phyloP scores from a whole-genome alignment of 345 rosid genomes.

The Abelmoschus esculentus region DNA sequence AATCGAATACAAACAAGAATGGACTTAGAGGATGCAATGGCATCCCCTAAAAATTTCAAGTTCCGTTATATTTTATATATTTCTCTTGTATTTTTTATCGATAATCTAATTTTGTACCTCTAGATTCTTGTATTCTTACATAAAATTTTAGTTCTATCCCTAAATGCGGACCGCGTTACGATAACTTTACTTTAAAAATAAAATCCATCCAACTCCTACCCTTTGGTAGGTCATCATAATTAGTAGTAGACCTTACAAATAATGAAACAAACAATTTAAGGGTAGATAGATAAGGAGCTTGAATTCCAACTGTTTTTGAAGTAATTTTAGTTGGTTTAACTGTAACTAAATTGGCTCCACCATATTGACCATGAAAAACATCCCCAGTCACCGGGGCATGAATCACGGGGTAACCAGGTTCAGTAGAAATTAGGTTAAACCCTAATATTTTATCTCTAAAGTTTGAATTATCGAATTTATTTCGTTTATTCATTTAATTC shows the following conservation, averaged over 20 bases:
- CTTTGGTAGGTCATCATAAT: not conserved
- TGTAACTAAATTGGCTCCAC: not conserved
- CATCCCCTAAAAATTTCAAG: no score
- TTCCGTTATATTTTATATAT: no score
- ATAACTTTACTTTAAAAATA: not conserved
- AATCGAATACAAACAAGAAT: no score
- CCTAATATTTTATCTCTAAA: no score
- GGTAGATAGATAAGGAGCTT: not conserved
- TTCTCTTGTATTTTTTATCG: no score
- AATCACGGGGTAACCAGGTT: not conserved
- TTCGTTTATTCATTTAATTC: no score
- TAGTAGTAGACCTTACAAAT: not conserved
- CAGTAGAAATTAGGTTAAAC: not conserved
- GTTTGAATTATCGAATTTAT: no score
- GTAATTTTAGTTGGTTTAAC: not conserved
- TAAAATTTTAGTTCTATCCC: no score
- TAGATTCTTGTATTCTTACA: no score
- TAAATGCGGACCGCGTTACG: no score
- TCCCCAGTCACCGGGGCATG: slow-evolving; percentile 12
- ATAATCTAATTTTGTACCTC: no score
- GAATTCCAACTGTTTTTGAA: not conserved
- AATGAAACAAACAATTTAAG: not conserved
- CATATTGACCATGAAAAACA: not conserved
- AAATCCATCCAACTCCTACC: not conserved
- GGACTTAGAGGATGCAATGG: no score